These are phyloP conservation scores for Botrytis sinoallii DNA, from an alignment of 2,329 filamentous ascomycete genomes.

Conservation along the genomic window DNA sequence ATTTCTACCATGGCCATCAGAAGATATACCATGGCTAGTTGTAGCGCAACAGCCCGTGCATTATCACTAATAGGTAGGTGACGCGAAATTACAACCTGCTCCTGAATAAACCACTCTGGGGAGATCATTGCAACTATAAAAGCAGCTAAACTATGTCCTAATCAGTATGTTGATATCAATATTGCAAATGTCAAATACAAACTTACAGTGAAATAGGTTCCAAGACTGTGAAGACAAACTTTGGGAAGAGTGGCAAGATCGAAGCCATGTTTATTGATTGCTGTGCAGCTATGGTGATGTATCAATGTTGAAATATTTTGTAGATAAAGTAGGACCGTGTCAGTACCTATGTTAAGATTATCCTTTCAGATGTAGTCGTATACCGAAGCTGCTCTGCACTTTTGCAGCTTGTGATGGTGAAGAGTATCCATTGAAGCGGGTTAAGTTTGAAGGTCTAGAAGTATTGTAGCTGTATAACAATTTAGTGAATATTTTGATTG, in stretches of 20 bases:
- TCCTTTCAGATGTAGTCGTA: neutral
- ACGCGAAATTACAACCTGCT: constrained; percentile 51
- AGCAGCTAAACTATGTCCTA: constrained; percentile 53
- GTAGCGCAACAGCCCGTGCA: constrained; percentile 32
- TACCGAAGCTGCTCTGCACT: neutral
- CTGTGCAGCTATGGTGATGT: neutral
- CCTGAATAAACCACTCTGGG: constrained; percentile 59
- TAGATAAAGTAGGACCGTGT: neutral
- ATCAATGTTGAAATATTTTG: neutral
- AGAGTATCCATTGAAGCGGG: neutral
- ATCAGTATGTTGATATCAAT: constrained; percentile 12
- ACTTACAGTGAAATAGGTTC: constrained; percentile 26
- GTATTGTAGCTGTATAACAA: neutral
- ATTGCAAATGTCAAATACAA: constrained; percentile 10
- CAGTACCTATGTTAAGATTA: neutral
- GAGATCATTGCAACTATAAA: constrained; percentile 54
- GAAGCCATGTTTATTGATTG: constrained; percentile 50
- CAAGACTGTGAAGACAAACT: constrained; percentile 63
- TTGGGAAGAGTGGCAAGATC: constrained; percentile 60
- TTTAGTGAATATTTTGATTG: neutral
- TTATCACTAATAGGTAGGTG: constrained; percentile 39
- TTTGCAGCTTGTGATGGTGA: neutral
- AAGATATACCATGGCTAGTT: constrained; percentile 65
- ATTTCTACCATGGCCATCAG: constrained; percentile 63
- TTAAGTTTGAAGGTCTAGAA: neutral